phyloP scores from a whole-genome alignment of 768 basidiomycete species.

The Collybia nuda region DNA sequence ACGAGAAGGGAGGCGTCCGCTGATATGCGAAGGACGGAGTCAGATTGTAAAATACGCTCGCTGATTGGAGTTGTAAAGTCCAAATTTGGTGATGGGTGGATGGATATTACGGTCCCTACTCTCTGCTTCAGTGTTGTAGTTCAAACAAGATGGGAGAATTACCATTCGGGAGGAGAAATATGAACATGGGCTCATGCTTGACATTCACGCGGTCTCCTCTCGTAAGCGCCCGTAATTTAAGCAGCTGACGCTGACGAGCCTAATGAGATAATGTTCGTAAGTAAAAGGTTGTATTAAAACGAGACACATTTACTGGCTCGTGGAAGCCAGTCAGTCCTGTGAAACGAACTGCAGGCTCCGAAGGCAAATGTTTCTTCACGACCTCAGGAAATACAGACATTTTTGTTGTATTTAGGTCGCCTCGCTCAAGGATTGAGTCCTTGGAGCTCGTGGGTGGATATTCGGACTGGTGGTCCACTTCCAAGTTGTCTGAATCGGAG shows the following conservation, averaged over 20 bases:
- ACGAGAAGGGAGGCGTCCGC: slow-evolving; percentile 61
- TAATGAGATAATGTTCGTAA: background rate
- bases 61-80: slow-evolving; percentile 56
- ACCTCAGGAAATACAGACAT: too few relatives aligned
- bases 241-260: slow-evolving; percentile 20
- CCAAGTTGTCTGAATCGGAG: slow-evolving; percentile 1
- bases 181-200: slow-evolving; percentile 51
- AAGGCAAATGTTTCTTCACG: background rate
- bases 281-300: background rate
- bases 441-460: background rate
- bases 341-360: slow-evolving; percentile 6
- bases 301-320: slow-evolving; percentile 16
- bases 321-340: slow-evolving; percentile 24
- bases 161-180: slow-evolving; percentile 71
- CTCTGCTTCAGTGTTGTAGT: background rate
- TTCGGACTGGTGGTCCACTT: slow-evolving; percentile 7
- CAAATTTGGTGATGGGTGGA: slow-evolving; percentile 45
- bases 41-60: slow-evolving; percentile 53
- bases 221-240: slow-evolving; percentile 29
- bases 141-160: slow-evolving; percentile 9
- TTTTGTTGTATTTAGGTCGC: too few relatives aligned
- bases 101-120: slow-evolving; percentile 63
- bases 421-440: background rate
- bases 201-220: slow-evolving; percentile 60
- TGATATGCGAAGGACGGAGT: slow-evolving; percentile 60